A percentile compares a stretch with the other conserved stretches of the same genome.
Conservation (phyloP, 805 yeast species). For the Cyberlindnera meyerae region DNA sequence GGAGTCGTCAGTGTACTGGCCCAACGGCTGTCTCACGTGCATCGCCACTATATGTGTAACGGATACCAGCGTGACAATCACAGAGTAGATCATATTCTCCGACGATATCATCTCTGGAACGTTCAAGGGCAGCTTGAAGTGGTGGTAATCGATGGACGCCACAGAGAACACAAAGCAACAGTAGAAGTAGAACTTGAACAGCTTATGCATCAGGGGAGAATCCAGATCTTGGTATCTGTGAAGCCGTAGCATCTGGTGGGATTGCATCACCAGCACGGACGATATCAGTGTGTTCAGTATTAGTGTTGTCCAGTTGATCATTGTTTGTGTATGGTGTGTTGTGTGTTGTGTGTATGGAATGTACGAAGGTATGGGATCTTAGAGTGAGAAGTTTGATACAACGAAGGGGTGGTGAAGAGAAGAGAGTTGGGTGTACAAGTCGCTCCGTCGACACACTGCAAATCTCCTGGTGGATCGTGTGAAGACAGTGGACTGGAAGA, state of each 20-base stretch:
- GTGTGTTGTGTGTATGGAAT: neutral
- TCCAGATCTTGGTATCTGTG: constrained; percentile 11
- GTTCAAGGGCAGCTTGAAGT: constrained; percentile 8
- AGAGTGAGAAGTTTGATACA: too few species aligned
- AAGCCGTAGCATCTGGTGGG: constrained; percentile 9
- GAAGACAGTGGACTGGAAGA: too few species aligned
- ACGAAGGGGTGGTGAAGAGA: too few species aligned
- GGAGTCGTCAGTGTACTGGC: neutral
- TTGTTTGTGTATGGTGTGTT: neutral
- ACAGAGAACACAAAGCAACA: constrained; percentile 6
- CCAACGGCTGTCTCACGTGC: constrained; percentile 8
- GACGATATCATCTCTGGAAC: neutral
- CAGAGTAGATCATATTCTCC: constrained; percentile 8
- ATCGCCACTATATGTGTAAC: constrained; percentile 9
- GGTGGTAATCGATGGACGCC: constrained; percentile 10
- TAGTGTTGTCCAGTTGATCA: constrained; percentile 9
- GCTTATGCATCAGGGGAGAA: constrained; percentile 7
- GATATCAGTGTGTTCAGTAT: constrained; percentile 4
- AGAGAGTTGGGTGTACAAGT: too few species aligned
- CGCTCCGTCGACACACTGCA: too few species aligned
- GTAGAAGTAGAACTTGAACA: constrained; percentile 8
- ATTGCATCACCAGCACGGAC: constrained; percentile 7
- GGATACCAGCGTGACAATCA: constrained; percentile 4
- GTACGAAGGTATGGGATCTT: too few species aligned
- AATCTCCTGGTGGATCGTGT: too few species aligned